A percentile compares a stretch with the other conserved stretches of the same genome.
Evolutionary conservation across 129 eudicot species (phyloP).

Genomic region (Escallonia herrerae): DNA sequence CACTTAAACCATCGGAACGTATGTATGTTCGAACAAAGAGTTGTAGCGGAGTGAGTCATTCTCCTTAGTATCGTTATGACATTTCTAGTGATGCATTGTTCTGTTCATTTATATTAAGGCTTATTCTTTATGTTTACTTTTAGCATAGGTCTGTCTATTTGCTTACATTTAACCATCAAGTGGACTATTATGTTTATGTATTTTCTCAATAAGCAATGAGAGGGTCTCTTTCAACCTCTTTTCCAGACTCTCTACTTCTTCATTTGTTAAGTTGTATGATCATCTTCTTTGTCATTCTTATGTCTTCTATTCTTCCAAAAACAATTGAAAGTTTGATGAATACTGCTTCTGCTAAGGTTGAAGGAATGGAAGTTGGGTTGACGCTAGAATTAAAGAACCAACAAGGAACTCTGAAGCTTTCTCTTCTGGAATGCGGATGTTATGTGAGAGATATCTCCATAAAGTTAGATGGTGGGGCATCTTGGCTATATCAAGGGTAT

Average conservation of each 20-base stretch:
- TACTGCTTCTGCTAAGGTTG: constrained; percentile 56
- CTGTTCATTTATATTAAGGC: neutral
- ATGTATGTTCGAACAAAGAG: neutral
- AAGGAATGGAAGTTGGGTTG: constrained; percentile 80
- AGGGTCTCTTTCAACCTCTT: neutral
- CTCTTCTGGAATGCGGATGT: constrained; percentile 71
- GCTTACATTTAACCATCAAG: no score
- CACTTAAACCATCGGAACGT: neutral
- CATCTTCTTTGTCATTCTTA: neutral
- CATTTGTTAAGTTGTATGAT: neutral
- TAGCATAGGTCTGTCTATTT: no score
- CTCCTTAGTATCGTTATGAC: neutral
- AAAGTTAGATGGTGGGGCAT: constrained; percentile 85
- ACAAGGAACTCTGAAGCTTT: constrained; percentile 59
- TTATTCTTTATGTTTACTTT: no score
- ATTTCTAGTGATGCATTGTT: neutral
- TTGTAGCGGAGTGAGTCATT: neutral
- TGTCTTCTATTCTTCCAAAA: constrained; percentile 3
- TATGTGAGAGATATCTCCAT: constrained; percentile 55
- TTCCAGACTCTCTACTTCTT: neutral
- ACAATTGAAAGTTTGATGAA: constrained; percentile 15
- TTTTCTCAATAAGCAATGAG: no score
- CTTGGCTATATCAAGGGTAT: constrained; percentile 99
- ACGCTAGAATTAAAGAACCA: constrained; percentile 51
- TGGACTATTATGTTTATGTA: no score